Evolutionary conservation across 192 early-diverging fungal species (phyloP).

Genomic region (Coemansia nantahalensis): DNA sequence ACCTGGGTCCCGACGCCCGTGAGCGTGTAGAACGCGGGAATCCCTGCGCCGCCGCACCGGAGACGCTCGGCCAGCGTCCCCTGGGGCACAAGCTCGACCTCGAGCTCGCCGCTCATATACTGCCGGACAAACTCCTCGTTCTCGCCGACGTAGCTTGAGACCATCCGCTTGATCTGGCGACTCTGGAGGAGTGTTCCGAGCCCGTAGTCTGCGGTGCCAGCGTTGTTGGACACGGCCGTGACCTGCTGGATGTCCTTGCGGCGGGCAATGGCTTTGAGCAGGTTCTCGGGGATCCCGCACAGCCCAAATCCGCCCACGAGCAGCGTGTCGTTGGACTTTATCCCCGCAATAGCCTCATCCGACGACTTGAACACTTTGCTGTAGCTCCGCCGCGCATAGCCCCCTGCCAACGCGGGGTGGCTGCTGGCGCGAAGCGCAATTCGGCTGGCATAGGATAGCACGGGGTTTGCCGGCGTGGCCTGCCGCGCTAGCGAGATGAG

Average conservation of each 20-base stretch:
- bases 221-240: constrained; percentile 77
- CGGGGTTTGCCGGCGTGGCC: no score
- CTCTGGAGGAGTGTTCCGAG: constrained; percentile 64
- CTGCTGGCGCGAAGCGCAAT: no score
- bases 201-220: constrained; percentile 70
- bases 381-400: no score
- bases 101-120: constrained; percentile 76
- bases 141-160: constrained; percentile 74
- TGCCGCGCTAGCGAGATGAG: no score
- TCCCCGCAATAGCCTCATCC: no score
- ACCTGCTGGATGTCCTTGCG: constrained; percentile 61
- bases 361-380: no score
- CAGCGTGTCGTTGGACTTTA: no score
- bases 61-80: constrained; percentile 74
- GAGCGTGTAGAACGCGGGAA: constrained; percentile 70
- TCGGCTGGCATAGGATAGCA: no score
- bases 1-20: constrained; percentile 77
- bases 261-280: constrained; percentile 64
- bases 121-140: constrained; percentile 81
- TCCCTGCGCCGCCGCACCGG: constrained; percentile 69
- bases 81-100: constrained; percentile 76
- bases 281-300: constrained; percentile 79
- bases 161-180: constrained; percentile 78
- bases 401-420: no score
- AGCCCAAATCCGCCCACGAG: no score